These are phyloP conservation scores for Nakaseomyces sp. DNA, from an alignment of 1,139 yeast genomes.

Conservation along the genomic window DNA sequence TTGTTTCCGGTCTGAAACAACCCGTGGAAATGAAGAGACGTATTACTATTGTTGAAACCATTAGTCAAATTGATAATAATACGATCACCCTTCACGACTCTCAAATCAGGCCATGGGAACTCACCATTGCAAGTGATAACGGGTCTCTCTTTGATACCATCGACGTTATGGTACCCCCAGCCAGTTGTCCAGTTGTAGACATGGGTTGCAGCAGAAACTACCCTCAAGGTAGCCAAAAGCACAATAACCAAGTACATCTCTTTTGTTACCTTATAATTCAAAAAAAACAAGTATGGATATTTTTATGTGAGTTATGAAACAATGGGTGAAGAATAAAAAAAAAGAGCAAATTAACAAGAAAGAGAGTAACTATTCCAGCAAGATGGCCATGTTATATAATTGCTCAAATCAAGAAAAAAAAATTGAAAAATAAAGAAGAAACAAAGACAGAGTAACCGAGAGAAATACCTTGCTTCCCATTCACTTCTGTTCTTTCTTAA, in stretches of 20 bases:
- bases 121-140: constrained; percentile 74
- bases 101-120: constrained; percentile 79
- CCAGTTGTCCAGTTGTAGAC: constrained; percentile 64
- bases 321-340: background rate
- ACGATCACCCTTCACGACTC: constrained; percentile 69
- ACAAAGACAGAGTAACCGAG: too few species aligned
- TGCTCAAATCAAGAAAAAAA: background rate
- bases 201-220: constrained; percentile 36
- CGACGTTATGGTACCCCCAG: constrained; percentile 67
- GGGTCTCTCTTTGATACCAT: constrained; percentile 55
- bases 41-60: constrained; percentile 55
- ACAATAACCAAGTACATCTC: background rate
- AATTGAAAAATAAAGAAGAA: too few species aligned
- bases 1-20: constrained; percentile 65
- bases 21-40: constrained; percentile 88
- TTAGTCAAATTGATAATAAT: constrained; percentile 60
- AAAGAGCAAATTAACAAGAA: background rate
- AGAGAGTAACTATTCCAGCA: too few species aligned
- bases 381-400: background rate
- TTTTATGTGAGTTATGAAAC: too few species aligned
- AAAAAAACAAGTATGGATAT: too few species aligned
- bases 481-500: too few species aligned
- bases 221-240: constrained; percentile 1
- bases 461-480: too few species aligned
- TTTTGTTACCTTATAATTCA: too few species aligned